These are phyloP conservation scores for Mycena latifolia DNA, from an alignment of 768 basidiomycete species.

Conservation along the genomic window DNA sequence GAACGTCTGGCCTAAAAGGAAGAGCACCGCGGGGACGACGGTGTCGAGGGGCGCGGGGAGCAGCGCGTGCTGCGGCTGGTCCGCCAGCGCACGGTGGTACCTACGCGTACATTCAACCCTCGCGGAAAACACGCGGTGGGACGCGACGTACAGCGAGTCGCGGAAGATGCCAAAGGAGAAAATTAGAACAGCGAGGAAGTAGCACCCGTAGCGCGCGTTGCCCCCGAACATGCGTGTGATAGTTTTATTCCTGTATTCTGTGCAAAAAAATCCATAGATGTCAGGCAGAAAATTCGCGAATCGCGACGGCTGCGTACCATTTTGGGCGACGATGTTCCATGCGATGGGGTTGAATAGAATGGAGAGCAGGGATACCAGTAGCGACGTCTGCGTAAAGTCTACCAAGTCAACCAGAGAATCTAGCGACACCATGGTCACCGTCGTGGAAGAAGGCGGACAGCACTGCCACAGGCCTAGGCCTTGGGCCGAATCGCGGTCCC, in stretches of 20 bases:
- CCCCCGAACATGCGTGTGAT: slow-evolving; percentile 88
- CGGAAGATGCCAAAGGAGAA: slow-evolving; percentile 89
- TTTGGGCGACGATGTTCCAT: slow-evolving; percentile 96
- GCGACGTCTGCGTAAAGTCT: slow-evolving; percentile 73
- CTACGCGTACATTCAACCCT: slow-evolving; percentile 41
- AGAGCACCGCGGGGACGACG: slow-evolving; percentile 69
- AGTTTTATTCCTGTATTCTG: slow-evolving; percentile 84
- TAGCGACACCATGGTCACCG: slow-evolving; percentile 22
- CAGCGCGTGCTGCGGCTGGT: slow-evolving; percentile 79
- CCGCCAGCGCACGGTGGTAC: slow-evolving; percentile 78
- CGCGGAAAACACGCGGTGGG: not conserved
- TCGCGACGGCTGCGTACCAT: slow-evolving; percentile 67
- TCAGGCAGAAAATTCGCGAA: slow-evolving; percentile 2
- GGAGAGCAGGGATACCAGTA: slow-evolving; percentile 73
- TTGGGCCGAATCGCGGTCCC: too few species aligned
- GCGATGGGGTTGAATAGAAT: slow-evolving; percentile 93
- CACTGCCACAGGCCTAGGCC: slow-evolving; percentile 1
- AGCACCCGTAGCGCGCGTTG: slow-evolving; percentile 81
- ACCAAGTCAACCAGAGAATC: slow-evolving; percentile 68
- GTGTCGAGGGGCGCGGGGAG: slow-evolving; percentile 77
- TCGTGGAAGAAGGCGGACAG: not conserved
- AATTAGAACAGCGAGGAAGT: slow-evolving; percentile 87
- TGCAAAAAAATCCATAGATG: not conserved
- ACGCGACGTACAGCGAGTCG: slow-evolving; percentile 84
- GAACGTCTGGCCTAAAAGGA: slow-evolving; percentile 83